These are phyloP conservation scores for Alternaria metachromatica DNA, from an alignment of 2,329 filamentous ascomycete genomes.

Conservation along the genomic window DNA sequence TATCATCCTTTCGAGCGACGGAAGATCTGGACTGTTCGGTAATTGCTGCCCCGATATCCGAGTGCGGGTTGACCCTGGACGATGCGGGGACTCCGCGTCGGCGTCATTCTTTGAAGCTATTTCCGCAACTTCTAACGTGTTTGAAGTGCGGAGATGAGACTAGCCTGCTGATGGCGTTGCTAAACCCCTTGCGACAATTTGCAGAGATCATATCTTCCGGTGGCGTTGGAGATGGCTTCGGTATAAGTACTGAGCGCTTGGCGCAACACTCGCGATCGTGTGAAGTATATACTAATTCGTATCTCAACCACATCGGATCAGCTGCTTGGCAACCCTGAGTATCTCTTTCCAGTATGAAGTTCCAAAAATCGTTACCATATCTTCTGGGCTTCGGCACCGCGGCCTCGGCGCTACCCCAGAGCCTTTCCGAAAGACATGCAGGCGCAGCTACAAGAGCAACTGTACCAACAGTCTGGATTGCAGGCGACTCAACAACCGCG, in stretches of 20 bases:
- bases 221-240: background rate
- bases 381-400: background rate
- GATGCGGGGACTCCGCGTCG: slow-evolving; percentile 18
- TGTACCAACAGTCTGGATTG: slow-evolving; percentile 46
- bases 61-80: background rate
- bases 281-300: no score
- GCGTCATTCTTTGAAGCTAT: background rate
- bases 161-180: background rate
- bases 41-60: slow-evolving; percentile 2
- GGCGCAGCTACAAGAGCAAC: background rate
- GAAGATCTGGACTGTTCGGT: slow-evolving; percentile 13
- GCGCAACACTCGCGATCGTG: background rate
- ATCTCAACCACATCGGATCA: background rate
- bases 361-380: background rate
- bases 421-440: background rate
- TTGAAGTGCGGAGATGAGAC: background rate
- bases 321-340: background rate
- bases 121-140: background rate
- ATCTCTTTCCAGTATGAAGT: background rate
- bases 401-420: background rate
- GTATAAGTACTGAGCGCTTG: background rate
- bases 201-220: background rate
- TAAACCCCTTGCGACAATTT: slow-evolving; percentile 1
- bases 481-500: slow-evolving; percentile 67
- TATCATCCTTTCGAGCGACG: slow-evolving; percentile 1